Evolutionary conservation across 768 basidiomycete genomes (phyloP).

Genomic region (Boletus rufocinnamomeus): DNA sequence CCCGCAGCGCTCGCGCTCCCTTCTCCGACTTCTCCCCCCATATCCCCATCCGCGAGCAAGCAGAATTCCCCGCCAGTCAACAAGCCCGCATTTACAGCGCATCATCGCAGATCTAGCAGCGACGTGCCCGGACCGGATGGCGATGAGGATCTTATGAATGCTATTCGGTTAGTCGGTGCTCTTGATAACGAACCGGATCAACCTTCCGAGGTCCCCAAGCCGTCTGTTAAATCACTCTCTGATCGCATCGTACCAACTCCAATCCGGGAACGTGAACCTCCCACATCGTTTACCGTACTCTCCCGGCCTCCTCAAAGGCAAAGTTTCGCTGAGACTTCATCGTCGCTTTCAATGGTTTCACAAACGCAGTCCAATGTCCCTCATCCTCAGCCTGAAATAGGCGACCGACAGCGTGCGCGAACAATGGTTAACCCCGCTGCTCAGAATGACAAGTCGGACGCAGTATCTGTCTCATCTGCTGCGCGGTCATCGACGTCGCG

Average conservation of each 20-base stretch:
- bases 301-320: slow-evolving; percentile 52
- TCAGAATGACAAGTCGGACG: slow-evolving; percentile 32
- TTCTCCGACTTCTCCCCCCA: slow-evolving; percentile 21
- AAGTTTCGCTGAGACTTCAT: slow-evolving; percentile 21
- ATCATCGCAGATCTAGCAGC: slow-evolving; percentile 21
- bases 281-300: slow-evolving; percentile 61
- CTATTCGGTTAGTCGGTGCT: slow-evolving; percentile 33
- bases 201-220: slow-evolving; percentile 4
- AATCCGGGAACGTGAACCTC: slow-evolving; percentile 56
- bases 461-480: slow-evolving; percentile 27
- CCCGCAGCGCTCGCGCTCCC: slow-evolving; percentile 28
- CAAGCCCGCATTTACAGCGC: slow-evolving; percentile 5
- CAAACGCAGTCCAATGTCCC: background rate
- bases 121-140: slow-evolving; percentile 19
- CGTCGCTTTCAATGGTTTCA: slow-evolving; percentile 14
- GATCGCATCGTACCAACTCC: slow-evolving; percentile 50
- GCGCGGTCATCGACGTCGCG: slow-evolving; percentile 25
- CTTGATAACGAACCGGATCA: slow-evolving; percentile 28
- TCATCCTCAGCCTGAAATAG: slow-evolving; percentile 14
- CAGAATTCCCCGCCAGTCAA: slow-evolving; percentile 1
- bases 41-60: slow-evolving; percentile 18
- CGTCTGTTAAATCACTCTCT: slow-evolving; percentile 5
- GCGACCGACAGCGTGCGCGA: slow-evolving; percentile 16
- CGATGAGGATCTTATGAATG: slow-evolving; percentile 34
- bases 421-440: slow-evolving; percentile 6